Percentiles rank a stretch among this genome's conserved stretches.
Conservation (phyloP, 1,284 basidiomycete genomes). For the Cryptococcus sp. region DNA sequence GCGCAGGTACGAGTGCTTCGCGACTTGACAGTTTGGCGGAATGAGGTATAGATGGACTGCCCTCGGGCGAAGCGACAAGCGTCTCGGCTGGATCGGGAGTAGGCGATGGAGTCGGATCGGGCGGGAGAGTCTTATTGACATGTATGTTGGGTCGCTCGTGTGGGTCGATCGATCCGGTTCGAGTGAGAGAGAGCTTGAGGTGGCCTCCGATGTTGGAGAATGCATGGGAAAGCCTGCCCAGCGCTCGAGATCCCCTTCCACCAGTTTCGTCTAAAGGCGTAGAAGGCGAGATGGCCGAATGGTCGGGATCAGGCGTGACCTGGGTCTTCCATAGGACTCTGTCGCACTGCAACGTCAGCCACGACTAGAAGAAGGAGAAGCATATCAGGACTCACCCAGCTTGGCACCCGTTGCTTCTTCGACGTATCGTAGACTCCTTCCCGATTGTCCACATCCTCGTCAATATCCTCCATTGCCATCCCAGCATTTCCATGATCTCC, state of each 20-base stretch:
- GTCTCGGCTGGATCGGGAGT: constrained; percentile 4
- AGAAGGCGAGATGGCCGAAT: constrained; percentile 1
- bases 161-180: constrained; percentile 24
- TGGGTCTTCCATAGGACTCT: constrained; percentile 46
- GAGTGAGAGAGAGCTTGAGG: constrained; percentile 17
- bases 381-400: constrained; percentile 43
- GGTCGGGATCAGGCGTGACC: constrained; percentile 30
- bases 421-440: constrained; percentile 50
- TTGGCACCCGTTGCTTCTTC: constrained; percentile 51
- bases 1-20: not conserved
- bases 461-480: constrained; percentile 19
- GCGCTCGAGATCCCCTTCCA: constrained; percentile 4
- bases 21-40: not conserved
- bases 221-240: constrained; percentile 28
- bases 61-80: constrained; percentile 2
- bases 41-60: constrained; percentile 4
- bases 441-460: constrained; percentile 34
- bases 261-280: not conserved
- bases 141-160: constrained; percentile 13
- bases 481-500: too few species aligned
- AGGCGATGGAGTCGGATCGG: not conserved
- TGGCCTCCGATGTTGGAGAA: constrained; percentile 32
- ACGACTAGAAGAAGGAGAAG: not conserved
- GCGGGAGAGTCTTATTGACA: constrained; percentile 1
- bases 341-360: constrained; percentile 40